A percentile compares a stretch with the other conserved stretches of the same genome.
Conservation (phyloP, 169 alveolate species). For the Plasmodium fragile region DNA sequence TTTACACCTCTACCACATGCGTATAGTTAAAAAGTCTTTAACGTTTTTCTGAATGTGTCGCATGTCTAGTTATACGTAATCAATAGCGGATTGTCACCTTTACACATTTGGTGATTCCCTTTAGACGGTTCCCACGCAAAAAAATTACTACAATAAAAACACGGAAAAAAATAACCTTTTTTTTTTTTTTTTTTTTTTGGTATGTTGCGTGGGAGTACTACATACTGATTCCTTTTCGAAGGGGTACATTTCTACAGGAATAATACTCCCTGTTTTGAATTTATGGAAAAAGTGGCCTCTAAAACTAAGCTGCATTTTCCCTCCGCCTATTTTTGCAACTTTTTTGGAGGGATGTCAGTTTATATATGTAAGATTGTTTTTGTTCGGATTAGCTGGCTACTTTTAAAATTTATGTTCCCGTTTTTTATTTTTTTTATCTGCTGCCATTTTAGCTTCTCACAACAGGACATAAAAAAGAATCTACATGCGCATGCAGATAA, state of each 20-base stretch:
- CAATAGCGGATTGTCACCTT: background rate
- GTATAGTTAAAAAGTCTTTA: background rate
- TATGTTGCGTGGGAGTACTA: background rate
- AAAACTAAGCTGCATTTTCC: background rate
- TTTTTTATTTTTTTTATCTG: background rate
- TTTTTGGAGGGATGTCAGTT: background rate
- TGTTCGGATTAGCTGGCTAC: background rate
- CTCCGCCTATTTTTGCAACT: background rate
- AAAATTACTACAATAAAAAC: background rate
- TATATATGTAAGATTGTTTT: background rate
- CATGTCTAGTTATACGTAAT: background rate
- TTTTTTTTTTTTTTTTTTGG: too few species aligned
- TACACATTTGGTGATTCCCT: background rate
- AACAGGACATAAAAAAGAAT: constrained; percentile 10
- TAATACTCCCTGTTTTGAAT: constrained; percentile 4
- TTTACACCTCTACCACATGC: background rate
- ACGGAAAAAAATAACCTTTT: background rate
- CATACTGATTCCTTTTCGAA: background rate
- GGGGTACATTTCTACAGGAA: background rate
- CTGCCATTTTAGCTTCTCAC: background rate
- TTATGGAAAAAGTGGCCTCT: background rate
- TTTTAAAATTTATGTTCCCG: background rate
- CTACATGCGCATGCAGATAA: constrained; percentile 34
- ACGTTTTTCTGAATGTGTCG: background rate
- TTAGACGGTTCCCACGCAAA: background rate